Percentiles rank a stretch among this genome's conserved stretches.
Evolutionary conservation across 768 basidiomycete species (phyloP).

Genomic region (Xanthoconium purpureum): DNA sequence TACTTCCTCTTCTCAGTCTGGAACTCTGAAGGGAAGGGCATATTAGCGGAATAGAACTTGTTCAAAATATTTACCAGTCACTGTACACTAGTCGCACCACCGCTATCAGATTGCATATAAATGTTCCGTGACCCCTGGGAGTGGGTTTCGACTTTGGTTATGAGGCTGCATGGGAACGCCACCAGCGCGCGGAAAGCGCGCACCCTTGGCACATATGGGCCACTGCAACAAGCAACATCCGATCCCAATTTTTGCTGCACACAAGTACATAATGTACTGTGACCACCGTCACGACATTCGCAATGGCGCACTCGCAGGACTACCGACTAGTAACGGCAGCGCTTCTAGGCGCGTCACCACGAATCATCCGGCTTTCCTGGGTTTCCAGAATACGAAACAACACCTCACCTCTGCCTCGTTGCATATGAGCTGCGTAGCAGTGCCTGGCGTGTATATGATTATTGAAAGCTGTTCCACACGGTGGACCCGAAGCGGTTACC

Average conservation of each 20-base stretch:
- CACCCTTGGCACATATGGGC: too few relatives aligned
- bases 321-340: neutral
- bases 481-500: neutral
- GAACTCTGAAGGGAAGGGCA: conserved; percentile 19
- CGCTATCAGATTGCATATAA: conserved; percentile 7
- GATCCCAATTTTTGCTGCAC: too few relatives aligned
- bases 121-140: neutral
- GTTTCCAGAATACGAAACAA: conserved; percentile 4
- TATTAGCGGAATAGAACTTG: conserved; percentile 6
- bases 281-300: too few relatives aligned
- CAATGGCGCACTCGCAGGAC: too few relatives aligned
- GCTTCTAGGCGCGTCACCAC: neutral
- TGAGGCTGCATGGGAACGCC: too few relatives aligned
- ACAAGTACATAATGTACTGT: too few relatives aligned
- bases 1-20: conserved; percentile 28
- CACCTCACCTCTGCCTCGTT: conserved; percentile 26
- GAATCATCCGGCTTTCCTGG: neutral
- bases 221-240: too few relatives aligned
- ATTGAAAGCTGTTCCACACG: conserved; percentile 10
- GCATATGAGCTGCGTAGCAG: conserved; percentile 2
- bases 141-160: neutral
- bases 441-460: conserved; percentile 4
- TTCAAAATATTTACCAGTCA: conserved; percentile 6
- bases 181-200: too few relatives aligned
- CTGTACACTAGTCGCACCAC: conserved; percentile 25